A percentile compares a stretch with the other conserved stretches of the same genome.
phyloP scores from a whole-genome alignment of 1,139 yeast genomes.

The Debaryomyces nepalensis region DNA sequence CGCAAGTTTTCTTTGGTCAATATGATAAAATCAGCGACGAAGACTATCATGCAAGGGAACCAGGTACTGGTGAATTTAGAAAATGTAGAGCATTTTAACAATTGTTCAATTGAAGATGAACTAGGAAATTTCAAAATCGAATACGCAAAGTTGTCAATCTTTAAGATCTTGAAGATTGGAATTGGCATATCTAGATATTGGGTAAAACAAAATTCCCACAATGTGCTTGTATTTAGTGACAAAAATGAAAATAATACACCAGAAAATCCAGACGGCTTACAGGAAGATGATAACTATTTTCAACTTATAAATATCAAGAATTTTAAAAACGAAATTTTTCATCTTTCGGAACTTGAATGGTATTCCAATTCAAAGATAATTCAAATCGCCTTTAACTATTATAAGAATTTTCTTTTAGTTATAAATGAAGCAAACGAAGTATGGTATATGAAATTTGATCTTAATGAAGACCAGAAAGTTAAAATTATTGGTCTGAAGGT shows the following conservation, averaged over 20 bases:
- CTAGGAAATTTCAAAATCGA: constrained; percentile 32
- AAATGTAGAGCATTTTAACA: constrained; percentile 44
- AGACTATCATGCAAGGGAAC: constrained; percentile 35
- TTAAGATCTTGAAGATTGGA: constrained; percentile 41
- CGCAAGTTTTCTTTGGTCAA: constrained; percentile 34
- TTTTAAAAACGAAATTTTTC: constrained; percentile 35
- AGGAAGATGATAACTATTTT: constrained; percentile 22
- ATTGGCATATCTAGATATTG: constrained; percentile 40
- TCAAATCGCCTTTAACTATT: constrained; percentile 31
- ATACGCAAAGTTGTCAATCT: constrained; percentile 34
- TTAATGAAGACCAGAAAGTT: constrained; percentile 18
- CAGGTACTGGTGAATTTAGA: constrained; percentile 32
- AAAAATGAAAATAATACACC: constrained; percentile 20
- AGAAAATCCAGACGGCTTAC: constrained; percentile 12
- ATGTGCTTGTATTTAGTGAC: constrained; percentile 37
- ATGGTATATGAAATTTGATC: constrained; percentile 32
- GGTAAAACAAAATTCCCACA: constrained; percentile 47
- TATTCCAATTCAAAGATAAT: constrained; percentile 28
- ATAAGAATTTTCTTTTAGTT: constrained; percentile 36
- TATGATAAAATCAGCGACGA: constrained; percentile 43
- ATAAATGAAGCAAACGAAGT: constrained; percentile 34
- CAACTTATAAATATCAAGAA: constrained; percentile 43
- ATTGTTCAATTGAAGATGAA: constrained; percentile 38
- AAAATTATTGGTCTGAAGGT: constrained; percentile 22
- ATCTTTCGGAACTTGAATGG: constrained; percentile 38